These are phyloP conservation scores for Mucor piriformis DNA, from an alignment of 371 early-diverging fungal genomes.

Conservation along the genomic window DNA sequence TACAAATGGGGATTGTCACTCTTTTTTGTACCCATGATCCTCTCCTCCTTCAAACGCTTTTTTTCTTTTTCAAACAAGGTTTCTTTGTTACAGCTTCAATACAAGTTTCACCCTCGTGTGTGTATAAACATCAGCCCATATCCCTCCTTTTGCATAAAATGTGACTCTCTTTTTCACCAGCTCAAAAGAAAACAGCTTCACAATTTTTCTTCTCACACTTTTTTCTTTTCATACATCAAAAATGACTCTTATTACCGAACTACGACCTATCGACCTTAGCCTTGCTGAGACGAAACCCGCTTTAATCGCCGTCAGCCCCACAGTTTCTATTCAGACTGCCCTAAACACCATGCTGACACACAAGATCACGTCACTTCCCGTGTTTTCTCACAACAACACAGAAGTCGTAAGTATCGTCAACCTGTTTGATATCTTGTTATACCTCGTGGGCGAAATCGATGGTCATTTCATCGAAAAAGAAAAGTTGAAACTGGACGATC, in stretches of 20 bases:
- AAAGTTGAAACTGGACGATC: constrained; percentile 40
- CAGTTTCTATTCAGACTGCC: constrained; percentile 52
- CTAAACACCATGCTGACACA: constrained; percentile 45
- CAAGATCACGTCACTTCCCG: constrained; percentile 60
- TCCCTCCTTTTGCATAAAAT: too few relatives aligned
- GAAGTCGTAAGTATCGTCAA: constrained; percentile 61
- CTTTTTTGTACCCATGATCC: too few relatives aligned
- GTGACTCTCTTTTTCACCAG: too few relatives aligned
- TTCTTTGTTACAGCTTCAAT: too few relatives aligned
- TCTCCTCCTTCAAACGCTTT: too few relatives aligned
- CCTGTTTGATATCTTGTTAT: constrained; percentile 56
- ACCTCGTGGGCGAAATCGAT: constrained; percentile 34
- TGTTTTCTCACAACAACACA: constrained; percentile 58
- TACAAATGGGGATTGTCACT: too few relatives aligned
- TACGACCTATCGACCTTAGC: constrained; percentile 39
- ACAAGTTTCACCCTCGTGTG: too few relatives aligned
- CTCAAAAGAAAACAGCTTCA: too few relatives aligned
- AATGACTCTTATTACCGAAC: constrained; percentile 23
- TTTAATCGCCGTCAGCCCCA: constrained; percentile 55
- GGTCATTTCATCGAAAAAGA: constrained; percentile 38
- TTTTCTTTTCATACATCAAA: not conserved
- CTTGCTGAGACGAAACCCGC: constrained; percentile 39
- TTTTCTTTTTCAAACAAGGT: too few relatives aligned
- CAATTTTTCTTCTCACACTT: not conserved
- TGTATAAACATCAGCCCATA: too few relatives aligned